Evolutionary conservation across 2,329 filamentous ascomycete species (phyloP).

Genomic region (Grosmannia clavigera): DNA sequence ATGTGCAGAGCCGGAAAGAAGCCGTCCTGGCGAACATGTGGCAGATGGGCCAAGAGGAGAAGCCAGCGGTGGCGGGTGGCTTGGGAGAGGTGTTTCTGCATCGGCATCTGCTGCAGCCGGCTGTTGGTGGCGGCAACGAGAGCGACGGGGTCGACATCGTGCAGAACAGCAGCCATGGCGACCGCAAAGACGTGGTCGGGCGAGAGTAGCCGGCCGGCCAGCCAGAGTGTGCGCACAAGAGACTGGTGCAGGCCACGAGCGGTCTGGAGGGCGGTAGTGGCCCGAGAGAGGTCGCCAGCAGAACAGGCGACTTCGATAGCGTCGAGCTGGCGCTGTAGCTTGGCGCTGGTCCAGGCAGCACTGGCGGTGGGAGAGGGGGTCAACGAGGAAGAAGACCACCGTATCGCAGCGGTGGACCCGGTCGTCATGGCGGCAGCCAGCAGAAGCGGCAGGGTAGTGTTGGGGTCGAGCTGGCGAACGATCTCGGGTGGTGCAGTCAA

Average conservation of each 20-base stretch:
- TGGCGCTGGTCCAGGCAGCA: neutral
- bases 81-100: neutral
- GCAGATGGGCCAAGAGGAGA: slow-evolving; percentile 9
- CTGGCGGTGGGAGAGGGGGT: neutral
- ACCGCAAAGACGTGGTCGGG: neutral
- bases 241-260: neutral
- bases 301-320: neutral
- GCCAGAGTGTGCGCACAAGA: neutral
- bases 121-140: neutral
- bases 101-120: neutral
- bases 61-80: slow-evolving; percentile 7
- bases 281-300: neutral
- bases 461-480: neutral
- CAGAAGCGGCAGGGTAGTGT: neutral
- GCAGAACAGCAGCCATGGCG: neutral
- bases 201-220: neutral
- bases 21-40: slow-evolving; percentile 9
- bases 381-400: neutral
- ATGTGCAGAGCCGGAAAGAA: slow-evolving; percentile 8
- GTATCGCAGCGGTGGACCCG: neutral
- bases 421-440: neutral
- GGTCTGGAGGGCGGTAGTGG: neutral
- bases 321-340: neutral
- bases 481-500: slow-evolving; percentile 4
- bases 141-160: neutral